phyloP scores from a whole-genome alignment of 495 filamentous ascomycete genomes.

The Physcia stellaris region DNA sequence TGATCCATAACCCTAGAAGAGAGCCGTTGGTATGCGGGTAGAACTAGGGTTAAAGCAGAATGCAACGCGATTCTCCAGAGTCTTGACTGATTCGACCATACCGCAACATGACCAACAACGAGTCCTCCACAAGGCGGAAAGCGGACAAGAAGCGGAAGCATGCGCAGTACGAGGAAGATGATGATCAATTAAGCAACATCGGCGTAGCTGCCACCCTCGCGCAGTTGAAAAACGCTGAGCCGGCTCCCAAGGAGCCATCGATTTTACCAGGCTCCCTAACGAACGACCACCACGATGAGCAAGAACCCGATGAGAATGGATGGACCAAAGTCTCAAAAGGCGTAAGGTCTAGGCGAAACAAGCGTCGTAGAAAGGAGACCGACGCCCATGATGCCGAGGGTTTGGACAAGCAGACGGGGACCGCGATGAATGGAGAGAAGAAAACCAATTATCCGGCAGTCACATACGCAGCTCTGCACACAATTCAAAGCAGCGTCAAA shows the following conservation, averaged over 20 bases:
- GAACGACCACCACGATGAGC: neutral
- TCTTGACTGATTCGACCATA: too few relatives aligned
- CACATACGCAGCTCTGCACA: constrained; percentile 48
- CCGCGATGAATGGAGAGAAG: too few relatives aligned
- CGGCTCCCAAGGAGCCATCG: neutral
- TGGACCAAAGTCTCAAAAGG: constrained; percentile 13
- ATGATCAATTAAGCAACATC: neutral
- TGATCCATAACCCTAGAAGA: too few relatives aligned
- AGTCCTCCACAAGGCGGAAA: too few relatives aligned
- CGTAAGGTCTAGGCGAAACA: too few relatives aligned
- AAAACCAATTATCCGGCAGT: constrained; percentile 67
- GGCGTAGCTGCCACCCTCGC: constrained; percentile 10
- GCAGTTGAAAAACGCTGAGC: neutral
- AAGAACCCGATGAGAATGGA: constrained; percentile 1
- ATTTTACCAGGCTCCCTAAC: neutral
- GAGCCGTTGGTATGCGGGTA: too few relatives aligned
- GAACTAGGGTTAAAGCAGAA: too few relatives aligned
- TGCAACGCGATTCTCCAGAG: too few relatives aligned
- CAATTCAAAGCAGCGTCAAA: constrained; percentile 59
- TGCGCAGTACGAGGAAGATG: constrained; percentile 5
- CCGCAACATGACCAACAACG: too few relatives aligned
- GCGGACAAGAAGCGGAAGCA: constrained; percentile 15
- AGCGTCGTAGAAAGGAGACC: neutral
- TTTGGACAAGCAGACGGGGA: too few relatives aligned
- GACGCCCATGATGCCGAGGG: neutral